Conservation (phyloP, 805 yeast genomes). For the Trichomonascus vanleenenianus region DNA sequence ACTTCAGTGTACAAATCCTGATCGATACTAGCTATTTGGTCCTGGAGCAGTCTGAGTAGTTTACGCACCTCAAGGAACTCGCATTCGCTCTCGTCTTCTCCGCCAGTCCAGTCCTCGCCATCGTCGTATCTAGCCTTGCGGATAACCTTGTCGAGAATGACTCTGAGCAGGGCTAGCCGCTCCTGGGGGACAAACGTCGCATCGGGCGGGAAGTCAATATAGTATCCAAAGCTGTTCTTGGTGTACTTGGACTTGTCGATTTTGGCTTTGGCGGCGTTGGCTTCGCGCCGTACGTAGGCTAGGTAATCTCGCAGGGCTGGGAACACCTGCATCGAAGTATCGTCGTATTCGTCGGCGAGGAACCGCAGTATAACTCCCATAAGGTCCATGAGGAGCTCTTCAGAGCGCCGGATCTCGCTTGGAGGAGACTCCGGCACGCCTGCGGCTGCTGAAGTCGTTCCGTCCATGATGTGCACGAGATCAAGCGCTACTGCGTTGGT, state of each 20-base stretch:
- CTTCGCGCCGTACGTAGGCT: slow-evolving; percentile 45
- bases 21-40: slow-evolving; percentile 57
- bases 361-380: slow-evolving; percentile 69
- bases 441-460: slow-evolving; percentile 22
- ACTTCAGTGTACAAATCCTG: slow-evolving; percentile 56
- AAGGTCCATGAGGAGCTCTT: slow-evolving; percentile 46
- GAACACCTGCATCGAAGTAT: slow-evolving; percentile 74
- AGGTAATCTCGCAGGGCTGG: slow-evolving; percentile 73
- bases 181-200: slow-evolving; percentile 26
- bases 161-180: slow-evolving; percentile 47
- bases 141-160: slow-evolving; percentile 61
- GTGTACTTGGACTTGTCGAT: slow-evolving; percentile 31
- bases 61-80: slow-evolving; percentile 75
- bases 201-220: slow-evolving; percentile 22
- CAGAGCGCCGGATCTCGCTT: slow-evolving; percentile 25
- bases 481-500: slow-evolving; percentile 70
- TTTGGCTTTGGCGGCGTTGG: slow-evolving; percentile 42
- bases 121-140: slow-evolving; percentile 74
- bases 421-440: slow-evolving; percentile 15
- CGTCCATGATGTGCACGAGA: slow-evolving; percentile 57
- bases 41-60: slow-evolving; percentile 73
- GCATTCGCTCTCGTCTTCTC: slow-evolving; percentile 64
- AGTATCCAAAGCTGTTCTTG: slow-evolving; percentile 22
- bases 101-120: slow-evolving; percentile 52
- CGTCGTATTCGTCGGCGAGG: slow-evolving; percentile 79